phyloP scores from a whole-genome alignment of 2,329 filamentous ascomycete species.

The Aureobasidium uvarum region DNA sequence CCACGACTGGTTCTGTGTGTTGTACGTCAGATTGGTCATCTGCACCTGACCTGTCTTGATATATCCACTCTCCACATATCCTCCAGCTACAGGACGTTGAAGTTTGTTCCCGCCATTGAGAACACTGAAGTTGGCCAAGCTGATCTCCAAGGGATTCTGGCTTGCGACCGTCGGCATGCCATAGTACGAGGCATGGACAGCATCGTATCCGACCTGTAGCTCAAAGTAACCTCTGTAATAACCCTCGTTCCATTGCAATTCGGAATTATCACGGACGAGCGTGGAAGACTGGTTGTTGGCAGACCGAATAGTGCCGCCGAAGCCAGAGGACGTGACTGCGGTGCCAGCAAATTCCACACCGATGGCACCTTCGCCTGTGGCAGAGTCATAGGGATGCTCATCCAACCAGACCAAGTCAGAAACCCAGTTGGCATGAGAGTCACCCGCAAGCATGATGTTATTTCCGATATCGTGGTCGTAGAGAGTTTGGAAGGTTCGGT shows the following conservation, averaged over 20 bases:
- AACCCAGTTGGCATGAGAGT: conserved; percentile 64
- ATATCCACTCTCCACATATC: conserved; percentile 54
- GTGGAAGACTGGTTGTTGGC: conserved; percentile 49
- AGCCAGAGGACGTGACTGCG: conserved; percentile 61
- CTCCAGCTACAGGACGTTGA: conserved; percentile 48
- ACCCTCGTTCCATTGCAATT: conserved; percentile 68
- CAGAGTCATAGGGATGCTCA: conserved; percentile 34
- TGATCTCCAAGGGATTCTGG: conserved; percentile 61
- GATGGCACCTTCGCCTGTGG: conserved; percentile 45
- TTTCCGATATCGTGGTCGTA: conserved; percentile 69
- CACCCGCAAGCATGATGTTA: conserved; percentile 70
- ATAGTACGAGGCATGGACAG: conserved; percentile 61
- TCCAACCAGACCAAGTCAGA: conserved; percentile 49
- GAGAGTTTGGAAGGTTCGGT: conserved; percentile 65
- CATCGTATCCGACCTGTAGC: conserved; percentile 55
- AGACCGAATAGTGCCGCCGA: conserved; percentile 53
- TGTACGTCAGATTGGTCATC: conserved; percentile 33
- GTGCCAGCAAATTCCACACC: conserved; percentile 60
- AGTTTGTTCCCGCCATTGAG: conserved; percentile 58
- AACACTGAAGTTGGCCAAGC: conserved; percentile 67
- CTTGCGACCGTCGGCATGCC: conserved; percentile 59
- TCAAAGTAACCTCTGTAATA: conserved; percentile 72
- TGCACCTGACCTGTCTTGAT: conserved; percentile 47
- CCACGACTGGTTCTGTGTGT: conserved; percentile 29
- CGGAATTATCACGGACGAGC: conserved; percentile 52